Percentiles rank a stretch among this genome's conserved stretches.
Conservation (phyloP, 768 basidiomycete genomes). For the Podaxis sp. region DNA sequence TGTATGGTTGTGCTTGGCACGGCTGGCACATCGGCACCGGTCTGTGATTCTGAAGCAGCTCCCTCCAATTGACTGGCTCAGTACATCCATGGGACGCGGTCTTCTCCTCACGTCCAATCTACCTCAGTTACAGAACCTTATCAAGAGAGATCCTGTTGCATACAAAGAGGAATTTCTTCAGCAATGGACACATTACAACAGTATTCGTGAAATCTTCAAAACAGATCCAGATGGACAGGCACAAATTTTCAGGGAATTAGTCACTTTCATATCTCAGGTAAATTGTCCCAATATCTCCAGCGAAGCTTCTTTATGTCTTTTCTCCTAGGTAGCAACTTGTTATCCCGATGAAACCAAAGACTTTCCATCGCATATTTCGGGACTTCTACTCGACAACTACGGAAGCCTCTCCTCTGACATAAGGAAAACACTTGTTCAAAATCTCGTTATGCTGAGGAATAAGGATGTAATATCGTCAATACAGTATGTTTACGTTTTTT, state of each 20-base stretch:
- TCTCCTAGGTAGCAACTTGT: slow-evolving; percentile 75
- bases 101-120: slow-evolving; percentile 84
- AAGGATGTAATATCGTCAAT: slow-evolving; percentile 91
- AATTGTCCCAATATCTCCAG: slow-evolving; percentile 10
- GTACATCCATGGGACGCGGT: slow-evolving; percentile 48
- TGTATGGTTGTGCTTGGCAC: slow-evolving; percentile 9
- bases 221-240: slow-evolving; percentile 84
- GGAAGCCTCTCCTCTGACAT: slow-evolving; percentile 75
- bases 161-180: slow-evolving; percentile 96
- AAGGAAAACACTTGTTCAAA: slow-evolving; percentile 82
- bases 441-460: slow-evolving; percentile 89
- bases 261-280: slow-evolving; percentile 89
- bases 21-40: too few relatives aligned
- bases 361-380: slow-evolving; percentile 78
- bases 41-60: neutral
- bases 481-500: slow-evolving; percentile 56
- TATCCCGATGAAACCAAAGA: slow-evolving; percentile 90
- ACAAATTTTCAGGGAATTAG: slow-evolving; percentile 80
- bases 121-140: slow-evolving; percentile 94
- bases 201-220: slow-evolving; percentile 80
- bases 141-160: slow-evolving; percentile 86
- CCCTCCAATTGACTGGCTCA: neutral
- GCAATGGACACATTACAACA: slow-evolving; percentile 95
- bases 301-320: neutral
- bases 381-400: slow-evolving; percentile 78